Evolutionary conservation across 257 asterid genomes (phyloP).

Genomic region (Primulina tabacum): DNA sequence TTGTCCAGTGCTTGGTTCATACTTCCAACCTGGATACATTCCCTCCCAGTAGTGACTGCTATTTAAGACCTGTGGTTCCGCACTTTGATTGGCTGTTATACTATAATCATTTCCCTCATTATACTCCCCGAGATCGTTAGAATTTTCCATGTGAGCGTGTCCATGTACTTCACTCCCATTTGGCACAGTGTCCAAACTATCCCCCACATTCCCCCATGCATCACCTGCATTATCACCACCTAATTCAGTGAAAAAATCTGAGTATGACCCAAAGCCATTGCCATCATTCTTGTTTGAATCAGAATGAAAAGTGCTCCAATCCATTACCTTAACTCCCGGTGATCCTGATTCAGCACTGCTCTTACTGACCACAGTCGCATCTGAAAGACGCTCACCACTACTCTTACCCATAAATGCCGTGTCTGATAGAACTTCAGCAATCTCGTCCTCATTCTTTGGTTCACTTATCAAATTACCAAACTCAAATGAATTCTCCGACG

Average conservation of each 20-base stretch:
- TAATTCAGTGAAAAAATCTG: conserved; percentile 70
- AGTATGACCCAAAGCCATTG: conserved; percentile 77
- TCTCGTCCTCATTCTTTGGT: conserved; percentile 34
- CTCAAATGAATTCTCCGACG: conserved; percentile 39
- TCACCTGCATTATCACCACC: conserved; percentile 48
- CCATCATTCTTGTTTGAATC: conserved; percentile 41
- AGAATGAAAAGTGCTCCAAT: conserved; percentile 75
- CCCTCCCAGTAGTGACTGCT: conserved; percentile 73
- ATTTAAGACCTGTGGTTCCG: conserved; percentile 45
- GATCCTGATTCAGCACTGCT: conserved; percentile 39
- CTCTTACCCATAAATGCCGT: conserved; percentile 30
- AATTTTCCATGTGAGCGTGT: conserved; percentile 33
- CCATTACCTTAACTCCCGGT: conserved; percentile 77
- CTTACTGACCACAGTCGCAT: conserved; percentile 22
- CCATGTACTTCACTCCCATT: conserved; percentile 35
- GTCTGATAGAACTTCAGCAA: conserved; percentile 33
- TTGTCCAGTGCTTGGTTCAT: conserved; percentile 61
- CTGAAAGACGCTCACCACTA: conserved; percentile 27
- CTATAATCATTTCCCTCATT: conserved; percentile 36
- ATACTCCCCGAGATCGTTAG: conserved; percentile 29
- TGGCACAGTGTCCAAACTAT: conserved; percentile 28
- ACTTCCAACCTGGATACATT: conserved; percentile 90
- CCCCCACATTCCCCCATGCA: conserved; percentile 38
- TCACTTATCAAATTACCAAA: conserved; percentile 32
- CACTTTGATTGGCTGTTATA: conserved; percentile 41